Base-by-base conservation (phyloP, 2,329 filamentous ascomycete genomes). In the Monosporascus sp. region DNA sequence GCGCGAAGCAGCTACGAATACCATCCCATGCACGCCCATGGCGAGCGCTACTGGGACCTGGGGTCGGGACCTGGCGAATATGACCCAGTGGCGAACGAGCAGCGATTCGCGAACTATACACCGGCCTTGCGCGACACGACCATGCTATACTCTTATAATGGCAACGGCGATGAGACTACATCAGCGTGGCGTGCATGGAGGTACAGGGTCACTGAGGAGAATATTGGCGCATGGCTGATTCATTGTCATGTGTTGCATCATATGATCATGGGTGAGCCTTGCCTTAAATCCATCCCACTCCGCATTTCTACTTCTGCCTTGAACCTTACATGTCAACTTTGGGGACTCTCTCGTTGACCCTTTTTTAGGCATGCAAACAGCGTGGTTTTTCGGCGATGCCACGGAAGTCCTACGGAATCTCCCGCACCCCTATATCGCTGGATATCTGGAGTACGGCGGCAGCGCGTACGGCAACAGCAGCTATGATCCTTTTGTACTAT, bases 171-270 rank as follows among this genome's bases (percentile, higher is more conserved):
- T 2, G 64, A 74, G 0, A 68, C 74, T 4, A 63, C 70, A 6
- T 73, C 72, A 2, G 70, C 74, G 0, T 87, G 84, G 84, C 70
- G 83, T 20, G 82, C 75, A 0, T 86, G 82, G 84, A 71, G 84
- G 9, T 66, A 85, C 1, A 62, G 71, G 5, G 64, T 78, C 1
- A 68, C 64, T 1, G 60, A 70, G 37, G 64, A 71, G 1, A 70
- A 79, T 3, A 76, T 84, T 0, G 82, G 82, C 0, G 79, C 80
- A 3, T 85, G 80, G 80, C 79, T 85, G 79, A 70, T 85, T 57
- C 82, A 85, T 63, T 85, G 82, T 57, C 82, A 85, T 63, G 75
- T 79, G 17, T 57, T 80, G 49, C 75, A 78, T 51, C 82, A 85
- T 62, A 80, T 82, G 74, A 68, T 80, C 19, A 83, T 84, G 79